phyloP scores from a whole-genome alignment of 164 flowering plant species.

The Santalum album region DNA sequence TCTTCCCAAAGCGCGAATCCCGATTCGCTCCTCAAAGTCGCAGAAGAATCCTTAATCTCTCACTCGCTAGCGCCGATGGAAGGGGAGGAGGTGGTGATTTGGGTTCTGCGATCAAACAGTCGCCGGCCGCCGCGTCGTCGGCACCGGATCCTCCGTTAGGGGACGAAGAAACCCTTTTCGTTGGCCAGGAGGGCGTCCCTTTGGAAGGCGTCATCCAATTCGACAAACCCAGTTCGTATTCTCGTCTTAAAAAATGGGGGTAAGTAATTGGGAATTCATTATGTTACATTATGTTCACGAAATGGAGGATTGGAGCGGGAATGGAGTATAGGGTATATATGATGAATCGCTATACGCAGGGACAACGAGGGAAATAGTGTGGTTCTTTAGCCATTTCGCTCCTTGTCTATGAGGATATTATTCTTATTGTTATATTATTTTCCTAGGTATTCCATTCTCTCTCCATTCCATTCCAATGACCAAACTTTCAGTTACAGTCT shows the following conservation, averaged over 20 bases:
- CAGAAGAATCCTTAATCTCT: constrained; percentile 16
- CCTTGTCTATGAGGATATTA: no score
- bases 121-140: constrained; percentile 9
- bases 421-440: not conserved
- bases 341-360: no score
- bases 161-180: constrained; percentile 23
- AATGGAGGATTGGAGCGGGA: no score
- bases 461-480: no score
- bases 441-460: no score
- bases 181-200: constrained; percentile 53
- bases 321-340: no score
- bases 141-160: constrained; percentile 11
- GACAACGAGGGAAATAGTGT: no score
- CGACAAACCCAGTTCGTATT: constrained; percentile 51
- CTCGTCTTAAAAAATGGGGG: constrained; percentile 69
- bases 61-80: constrained; percentile 34
- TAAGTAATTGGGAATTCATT: no score
- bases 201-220: constrained; percentile 92
- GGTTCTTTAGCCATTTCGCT: no score
- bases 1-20: constrained; percentile 22
- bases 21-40: constrained; percentile 15
- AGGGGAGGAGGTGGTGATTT: constrained; percentile 15
- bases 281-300: no score
- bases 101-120: constrained; percentile 15
- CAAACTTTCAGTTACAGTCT: no score